These are phyloP conservation scores for Pseudozyma sp. DNA, from an alignment of 1,284 basidiomycete genomes.

Conservation along the genomic window DNA sequence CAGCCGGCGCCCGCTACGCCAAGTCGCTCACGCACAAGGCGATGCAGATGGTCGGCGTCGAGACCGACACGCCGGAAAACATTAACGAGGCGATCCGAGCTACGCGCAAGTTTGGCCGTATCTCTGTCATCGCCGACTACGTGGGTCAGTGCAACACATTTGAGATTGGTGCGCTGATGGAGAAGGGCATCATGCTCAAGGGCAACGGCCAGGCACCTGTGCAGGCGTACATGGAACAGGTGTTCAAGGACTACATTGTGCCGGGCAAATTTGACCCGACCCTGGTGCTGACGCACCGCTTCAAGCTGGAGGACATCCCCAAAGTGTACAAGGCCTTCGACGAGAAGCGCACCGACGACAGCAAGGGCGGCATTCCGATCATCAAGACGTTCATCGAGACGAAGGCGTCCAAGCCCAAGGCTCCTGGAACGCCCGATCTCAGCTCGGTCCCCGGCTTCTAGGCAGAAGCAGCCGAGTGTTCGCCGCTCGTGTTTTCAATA, in stretches of 20 bases:
- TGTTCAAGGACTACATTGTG: conserved; percentile 70
- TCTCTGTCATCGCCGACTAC: conserved; percentile 51
- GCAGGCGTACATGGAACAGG: conserved; percentile 79
- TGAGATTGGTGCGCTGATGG: conserved; percentile 82
- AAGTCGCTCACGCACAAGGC: conserved; percentile 74
- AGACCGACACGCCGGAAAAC: conserved; percentile 80
- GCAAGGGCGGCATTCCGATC: conserved; percentile 42
- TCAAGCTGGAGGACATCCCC: conserved; percentile 59
- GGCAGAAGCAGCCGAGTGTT: too few species aligned
- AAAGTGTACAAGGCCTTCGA: conserved; percentile 51
- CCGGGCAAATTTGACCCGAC: conserved; percentile 79
- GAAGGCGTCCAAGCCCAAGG: conserved; percentile 44
- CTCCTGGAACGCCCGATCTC: conserved; percentile 48
- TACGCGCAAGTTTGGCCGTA: conserved; percentile 72
- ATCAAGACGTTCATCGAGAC: conserved; percentile 64
- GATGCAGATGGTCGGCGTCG: conserved; percentile 78
- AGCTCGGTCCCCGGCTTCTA: conserved; percentile 32
- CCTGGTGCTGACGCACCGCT: conserved; percentile 71
- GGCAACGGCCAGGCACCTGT: conserved; percentile 74
- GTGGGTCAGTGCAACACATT: conserved; percentile 72
- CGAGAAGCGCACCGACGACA: conserved; percentile 43
- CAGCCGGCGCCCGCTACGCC: conserved; percentile 56
- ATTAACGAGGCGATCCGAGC: conserved; percentile 77
- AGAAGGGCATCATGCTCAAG: conserved; percentile 72
- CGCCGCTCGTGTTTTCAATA: too few species aligned